Conservation (phyloP, 768 basidiomycete species). For the Kondoa subrosea region DNA sequence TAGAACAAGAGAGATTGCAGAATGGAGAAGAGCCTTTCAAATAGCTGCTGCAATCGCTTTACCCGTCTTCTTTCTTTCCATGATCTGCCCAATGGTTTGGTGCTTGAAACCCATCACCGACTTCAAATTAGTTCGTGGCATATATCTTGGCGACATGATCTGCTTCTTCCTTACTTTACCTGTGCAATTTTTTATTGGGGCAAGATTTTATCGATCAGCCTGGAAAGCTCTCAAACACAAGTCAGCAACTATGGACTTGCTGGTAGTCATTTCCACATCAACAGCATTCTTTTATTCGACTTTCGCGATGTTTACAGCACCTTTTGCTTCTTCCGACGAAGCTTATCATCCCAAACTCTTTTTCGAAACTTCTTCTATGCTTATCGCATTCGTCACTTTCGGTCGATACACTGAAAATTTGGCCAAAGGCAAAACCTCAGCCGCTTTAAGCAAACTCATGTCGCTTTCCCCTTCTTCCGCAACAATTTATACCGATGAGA, state of each 20-base stretch:
- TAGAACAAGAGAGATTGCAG: slow-evolving; percentile 73
- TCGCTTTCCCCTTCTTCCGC: slow-evolving; percentile 87
- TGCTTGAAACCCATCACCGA: slow-evolving; percentile 43
- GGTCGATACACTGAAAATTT: slow-evolving; percentile 90
- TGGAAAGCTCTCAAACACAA: slow-evolving; percentile 80
- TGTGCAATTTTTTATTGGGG: slow-evolving; percentile 80
- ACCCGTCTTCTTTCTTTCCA: slow-evolving; percentile 83
- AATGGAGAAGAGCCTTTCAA: slow-evolving; percentile 66
- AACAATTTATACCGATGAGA: slow-evolving; percentile 67
- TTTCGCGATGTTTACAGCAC: slow-evolving; percentile 47
- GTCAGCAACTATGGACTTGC: slow-evolving; percentile 91
- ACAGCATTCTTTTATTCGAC: slow-evolving; percentile 86
- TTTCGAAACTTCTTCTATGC: slow-evolving; percentile 98
- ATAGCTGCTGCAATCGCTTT: slow-evolving; percentile 62
- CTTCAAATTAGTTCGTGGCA: slow-evolving; percentile 43
- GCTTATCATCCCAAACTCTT: slow-evolving; percentile 69
- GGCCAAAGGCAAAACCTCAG: slow-evolving; percentile 92
- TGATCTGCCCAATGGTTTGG: slow-evolving; percentile 58
- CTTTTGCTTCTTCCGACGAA: slow-evolving; percentile 34
- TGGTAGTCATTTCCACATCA: slow-evolving; percentile 85
- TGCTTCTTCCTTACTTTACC: slow-evolving; percentile 65
- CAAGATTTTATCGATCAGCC: slow-evolving; percentile 70
- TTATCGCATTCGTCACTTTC: slow-evolving; percentile 89
- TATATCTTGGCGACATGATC: slow-evolving; percentile 69
- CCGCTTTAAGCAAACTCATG: slow-evolving; percentile 92